Evolutionary conservation across 441 rosid genomes (phyloP).

Genomic region (Euphorbia corollata): DNA sequence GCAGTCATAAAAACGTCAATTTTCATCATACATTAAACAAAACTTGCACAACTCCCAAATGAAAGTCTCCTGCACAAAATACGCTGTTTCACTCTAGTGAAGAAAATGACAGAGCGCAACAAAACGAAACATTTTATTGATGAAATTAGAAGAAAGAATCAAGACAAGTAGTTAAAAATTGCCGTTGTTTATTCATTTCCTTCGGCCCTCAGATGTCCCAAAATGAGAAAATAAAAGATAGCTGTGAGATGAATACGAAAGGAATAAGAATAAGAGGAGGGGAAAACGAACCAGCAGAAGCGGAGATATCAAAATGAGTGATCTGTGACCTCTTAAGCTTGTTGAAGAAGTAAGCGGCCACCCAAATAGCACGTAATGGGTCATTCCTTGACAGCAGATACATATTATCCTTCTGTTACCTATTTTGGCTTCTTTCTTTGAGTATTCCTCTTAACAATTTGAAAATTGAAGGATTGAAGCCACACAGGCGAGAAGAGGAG

Average conservation of each 20-base stretch:
- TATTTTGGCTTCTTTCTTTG: no score
- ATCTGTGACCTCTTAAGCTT: constrained; percentile 71
- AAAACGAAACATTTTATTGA: background rate
- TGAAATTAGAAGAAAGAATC: background rate
- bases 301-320: constrained; percentile 52
- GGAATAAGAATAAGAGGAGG: background rate
- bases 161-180: background rate
- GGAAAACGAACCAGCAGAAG: constrained; percentile 62
- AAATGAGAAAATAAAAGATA: background rate
- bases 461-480: background rate
- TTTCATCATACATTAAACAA: background rate
- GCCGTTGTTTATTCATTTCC: no score
- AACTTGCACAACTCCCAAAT: background rate
- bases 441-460: background rate
- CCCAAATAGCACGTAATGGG: constrained; percentile 62
- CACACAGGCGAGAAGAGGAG: background rate
- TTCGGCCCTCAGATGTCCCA: background rate
- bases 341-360: constrained; percentile 74
- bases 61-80: background rate
- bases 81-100: background rate
- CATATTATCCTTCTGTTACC: constrained; percentile 25
- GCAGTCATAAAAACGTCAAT: constrained; percentile 3
- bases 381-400: constrained; percentile 55
- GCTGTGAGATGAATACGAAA: no score
- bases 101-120: background rate